Evolutionary conservation across 2,329 filamentous ascomycete genomes (phyloP), one percentile per base, ranked within the genome.

Genomic region (Ascosphaera acerosa): DNA sequence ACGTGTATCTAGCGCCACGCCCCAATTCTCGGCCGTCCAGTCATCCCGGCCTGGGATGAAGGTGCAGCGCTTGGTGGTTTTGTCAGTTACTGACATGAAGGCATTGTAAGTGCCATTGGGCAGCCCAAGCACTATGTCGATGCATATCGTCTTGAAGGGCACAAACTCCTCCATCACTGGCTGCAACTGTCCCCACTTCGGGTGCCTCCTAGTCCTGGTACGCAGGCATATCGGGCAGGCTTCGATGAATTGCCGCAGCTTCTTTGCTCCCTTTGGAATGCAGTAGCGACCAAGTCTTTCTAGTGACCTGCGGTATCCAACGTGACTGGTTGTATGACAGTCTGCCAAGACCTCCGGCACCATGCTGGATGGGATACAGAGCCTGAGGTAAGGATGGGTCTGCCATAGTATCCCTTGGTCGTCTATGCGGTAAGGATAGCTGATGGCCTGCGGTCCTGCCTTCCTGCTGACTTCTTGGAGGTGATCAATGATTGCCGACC

Each of bases 191-290:
- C 30, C 30, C 4, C 7, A 20, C n/a, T 9, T 9, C 23, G 10
- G 12, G 30, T 31, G 30, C 10, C 30, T 9, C 19, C 16, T 4
- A 12, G 17, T 20, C 12, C n/a, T 9, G 17, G 19, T 31, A 10
- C 15, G 7, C 6, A 18, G 6, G 17, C 37, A 36, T 6, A 37
- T 32, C 10, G 22, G 14, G 10, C 32, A 36, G 18, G 39, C 35
- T 10, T 37, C 32, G 27, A 41, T 36, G 2, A 36, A 35, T 23
- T 41, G 32, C 16, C 37, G 15, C 4, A 28, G 20, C 12, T n/a
- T 22, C 4, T n/a, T 4, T 10, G 9, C 14, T 25, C 16, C 16
- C 4, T 18, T 4, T 14, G 16, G 23, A 20, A 31, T 31, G 10
- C 17, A 15, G 16, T 20, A 14, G 4, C 15, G 10, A 20, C 16